Conservation (phyloP, 192 early-diverging fungal species). For the Umbelopsis isabellina region DNA sequence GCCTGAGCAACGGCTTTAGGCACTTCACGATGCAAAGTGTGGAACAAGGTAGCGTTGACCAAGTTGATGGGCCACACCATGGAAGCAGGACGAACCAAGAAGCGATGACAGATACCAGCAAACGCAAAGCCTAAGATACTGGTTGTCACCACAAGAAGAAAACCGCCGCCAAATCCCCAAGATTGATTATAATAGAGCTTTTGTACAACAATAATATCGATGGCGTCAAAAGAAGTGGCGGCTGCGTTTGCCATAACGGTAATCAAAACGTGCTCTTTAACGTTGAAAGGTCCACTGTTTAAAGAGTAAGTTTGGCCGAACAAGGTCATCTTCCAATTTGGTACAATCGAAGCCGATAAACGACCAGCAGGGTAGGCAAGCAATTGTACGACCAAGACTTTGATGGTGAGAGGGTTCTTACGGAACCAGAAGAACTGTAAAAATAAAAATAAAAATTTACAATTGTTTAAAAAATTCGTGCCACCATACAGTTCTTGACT, state of each 20-base stretch:
- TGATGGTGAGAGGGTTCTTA: conserved; percentile 74
- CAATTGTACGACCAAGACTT: conserved; percentile 72
- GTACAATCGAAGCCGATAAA: conserved; percentile 64
- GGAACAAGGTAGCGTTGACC: conserved; percentile 53
- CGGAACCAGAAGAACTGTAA: conserved; percentile 81
- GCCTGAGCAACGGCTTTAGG: conserved; percentile 32
- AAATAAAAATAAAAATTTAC: neutral
- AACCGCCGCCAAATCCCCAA: conserved; percentile 63
- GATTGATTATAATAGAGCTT: conserved; percentile 67
- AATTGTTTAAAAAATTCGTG: no score
- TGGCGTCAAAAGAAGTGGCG: conserved; percentile 72
- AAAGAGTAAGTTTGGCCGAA: conserved; percentile 56
- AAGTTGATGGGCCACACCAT: conserved; percentile 59
- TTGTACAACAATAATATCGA: conserved; percentile 76
- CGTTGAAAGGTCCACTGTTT: conserved; percentile 86
- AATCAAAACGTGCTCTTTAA: conserved; percentile 90
- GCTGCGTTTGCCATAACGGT: conserved; percentile 75
- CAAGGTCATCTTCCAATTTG: conserved; percentile 50
- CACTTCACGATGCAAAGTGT: conserved; percentile 45
- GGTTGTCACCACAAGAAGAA: conserved; percentile 74
- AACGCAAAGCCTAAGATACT: conserved; percentile 51
- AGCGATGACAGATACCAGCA: conserved; percentile 45
- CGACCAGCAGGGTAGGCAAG: conserved; percentile 77
- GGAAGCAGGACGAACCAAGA: conserved; percentile 48
- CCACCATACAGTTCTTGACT: no score